phyloP scores from a whole-genome alignment of 176 grass and related monocot genomes.

The Musa schizocarpa region DNA sequence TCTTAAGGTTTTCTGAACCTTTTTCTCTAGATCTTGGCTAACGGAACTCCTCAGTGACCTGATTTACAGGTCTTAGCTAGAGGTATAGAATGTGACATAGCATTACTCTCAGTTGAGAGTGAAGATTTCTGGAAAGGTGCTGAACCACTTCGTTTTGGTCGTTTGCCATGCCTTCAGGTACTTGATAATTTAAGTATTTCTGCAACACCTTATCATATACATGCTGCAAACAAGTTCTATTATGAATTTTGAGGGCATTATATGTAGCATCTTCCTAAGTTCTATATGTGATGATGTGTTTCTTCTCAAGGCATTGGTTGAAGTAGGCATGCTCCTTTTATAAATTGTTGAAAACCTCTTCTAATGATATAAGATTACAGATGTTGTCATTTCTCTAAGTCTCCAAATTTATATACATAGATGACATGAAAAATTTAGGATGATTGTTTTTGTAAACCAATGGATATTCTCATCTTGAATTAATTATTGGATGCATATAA shows the following conservation, averaged over 20 bases:
- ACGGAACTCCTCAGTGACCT: conserved; percentile 26
- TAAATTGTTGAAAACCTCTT: too few relatives aligned
- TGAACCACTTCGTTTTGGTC: conserved; percentile 72
- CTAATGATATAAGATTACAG: too few relatives aligned
- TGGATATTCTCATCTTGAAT: too few relatives aligned
- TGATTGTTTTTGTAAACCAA: too few relatives aligned
- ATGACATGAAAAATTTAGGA: too few relatives aligned
- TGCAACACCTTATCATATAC: not conserved
- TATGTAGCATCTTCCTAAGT: not conserved
- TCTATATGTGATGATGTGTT: not conserved
- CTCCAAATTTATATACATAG: too few relatives aligned
- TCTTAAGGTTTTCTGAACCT: not conserved
- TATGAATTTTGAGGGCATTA: not conserved
- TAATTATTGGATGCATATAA: too few relatives aligned
- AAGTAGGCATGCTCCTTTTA: too few relatives aligned
- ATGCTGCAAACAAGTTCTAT: not conserved
- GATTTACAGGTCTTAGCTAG: conserved; percentile 84
- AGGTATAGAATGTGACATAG: conserved; percentile 91
- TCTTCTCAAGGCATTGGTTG: not conserved
- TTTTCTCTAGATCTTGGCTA: conserved; percentile 6
- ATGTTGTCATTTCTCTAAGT: too few relatives aligned
- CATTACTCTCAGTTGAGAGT: conserved; percentile 87
- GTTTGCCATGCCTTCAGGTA: conserved; percentile 92
- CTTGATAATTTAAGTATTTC: conserved; percentile 13
- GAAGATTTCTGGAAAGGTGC: conserved; percentile 92